phyloP scores from a whole-genome alignment of 495 filamentous ascomycete genomes.

The Lichenothelia convexa region DNA sequence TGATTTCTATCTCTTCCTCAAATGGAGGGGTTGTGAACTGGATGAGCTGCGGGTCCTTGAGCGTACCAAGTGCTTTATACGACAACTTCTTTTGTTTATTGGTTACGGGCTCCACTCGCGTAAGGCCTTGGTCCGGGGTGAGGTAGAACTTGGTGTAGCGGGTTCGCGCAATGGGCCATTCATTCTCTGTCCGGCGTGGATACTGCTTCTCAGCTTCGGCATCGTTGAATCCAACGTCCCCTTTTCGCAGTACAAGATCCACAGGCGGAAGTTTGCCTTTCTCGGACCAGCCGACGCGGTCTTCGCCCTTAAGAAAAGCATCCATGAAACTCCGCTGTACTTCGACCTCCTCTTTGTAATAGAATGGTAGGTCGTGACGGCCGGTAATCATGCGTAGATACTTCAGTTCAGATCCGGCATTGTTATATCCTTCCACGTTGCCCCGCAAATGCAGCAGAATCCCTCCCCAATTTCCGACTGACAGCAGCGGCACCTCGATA shows the following conservation, averaged over 20 bases:
- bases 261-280: slow-evolving; percentile 37
- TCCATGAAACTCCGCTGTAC: slow-evolving; percentile 46
- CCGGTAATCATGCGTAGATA: slow-evolving; percentile 50
- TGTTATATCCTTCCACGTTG: slow-evolving; percentile 42
- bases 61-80: slow-evolving; percentile 35
- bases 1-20: slow-evolving; percentile 41
- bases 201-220: slow-evolving; percentile 34
- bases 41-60: slow-evolving; percentile 28
- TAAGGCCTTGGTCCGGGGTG: slow-evolving; percentile 21
- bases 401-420: slow-evolving; percentile 42
- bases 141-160: slow-evolving; percentile 40
- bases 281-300: slow-evolving; percentile 36
- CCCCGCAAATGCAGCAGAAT: slow-evolving; percentile 44
- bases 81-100: slow-evolving; percentile 20
- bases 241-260: slow-evolving; percentile 38
- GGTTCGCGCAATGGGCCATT: slow-evolving; percentile 47
- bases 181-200: slow-evolving; percentile 31
- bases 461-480: slow-evolving; percentile 48
- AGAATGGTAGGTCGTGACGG: slow-evolving; percentile 54
- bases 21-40: slow-evolving; percentile 38
- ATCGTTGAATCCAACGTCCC: slow-evolving; percentile 44
- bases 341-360: slow-evolving; percentile 45
- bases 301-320: slow-evolving; percentile 48
- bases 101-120: slow-evolving; percentile 6
- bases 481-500: slow-evolving; percentile 41